Evolutionary conservation across 1,284 basidiomycete genomes (phyloP).

Genomic region (Ganoderma lingzhi): DNA sequence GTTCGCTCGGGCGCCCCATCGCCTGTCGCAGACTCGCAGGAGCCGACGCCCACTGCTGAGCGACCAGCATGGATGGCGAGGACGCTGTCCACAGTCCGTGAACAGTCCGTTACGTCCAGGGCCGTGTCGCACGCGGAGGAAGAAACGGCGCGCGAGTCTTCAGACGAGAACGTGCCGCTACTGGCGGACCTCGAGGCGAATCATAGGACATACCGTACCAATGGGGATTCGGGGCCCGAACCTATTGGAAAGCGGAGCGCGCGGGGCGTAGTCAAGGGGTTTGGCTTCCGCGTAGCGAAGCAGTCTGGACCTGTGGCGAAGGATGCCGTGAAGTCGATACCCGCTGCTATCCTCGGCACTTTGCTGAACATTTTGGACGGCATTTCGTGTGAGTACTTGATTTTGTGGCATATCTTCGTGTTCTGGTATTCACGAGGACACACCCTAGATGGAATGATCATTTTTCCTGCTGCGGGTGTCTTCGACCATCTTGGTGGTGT

Average conservation of each 20-base stretch:
- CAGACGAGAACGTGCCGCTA: constrained; percentile 36
- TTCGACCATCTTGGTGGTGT: constrained; percentile 88
- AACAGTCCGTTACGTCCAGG: constrained; percentile 15
- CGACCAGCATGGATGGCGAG: constrained; percentile 60
- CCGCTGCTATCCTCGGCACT: constrained; percentile 88
- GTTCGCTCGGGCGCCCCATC: constrained; percentile 21
- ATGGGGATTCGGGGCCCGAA: constrained; percentile 26
- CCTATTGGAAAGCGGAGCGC: constrained; percentile 30
- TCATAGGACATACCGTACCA: constrained; percentile 33
- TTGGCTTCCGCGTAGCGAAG: constrained; percentile 18
- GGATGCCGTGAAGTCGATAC: constrained; percentile 63
- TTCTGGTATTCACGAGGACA: neutral
- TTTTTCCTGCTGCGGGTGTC: constrained; percentile 86
- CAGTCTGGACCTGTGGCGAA: constrained; percentile 30
- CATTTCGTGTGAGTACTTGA: constrained; percentile 75
- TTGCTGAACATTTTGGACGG: constrained; percentile 95
- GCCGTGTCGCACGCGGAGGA: constrained; percentile 3
- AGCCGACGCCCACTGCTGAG: constrained; percentile 49
- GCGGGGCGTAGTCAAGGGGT: constrained; percentile 21
- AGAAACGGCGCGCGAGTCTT: constrained; percentile 11
- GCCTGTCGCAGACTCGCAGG: constrained; percentile 44
- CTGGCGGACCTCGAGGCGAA: constrained; percentile 40
- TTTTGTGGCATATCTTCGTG: too few relatives aligned
- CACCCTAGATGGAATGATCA: constrained; percentile 80
- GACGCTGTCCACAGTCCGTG: constrained; percentile 16